Base-by-base conservation (phyloP, 768 basidiomycete species). In the Boletus pseudopeckii region DNA sequence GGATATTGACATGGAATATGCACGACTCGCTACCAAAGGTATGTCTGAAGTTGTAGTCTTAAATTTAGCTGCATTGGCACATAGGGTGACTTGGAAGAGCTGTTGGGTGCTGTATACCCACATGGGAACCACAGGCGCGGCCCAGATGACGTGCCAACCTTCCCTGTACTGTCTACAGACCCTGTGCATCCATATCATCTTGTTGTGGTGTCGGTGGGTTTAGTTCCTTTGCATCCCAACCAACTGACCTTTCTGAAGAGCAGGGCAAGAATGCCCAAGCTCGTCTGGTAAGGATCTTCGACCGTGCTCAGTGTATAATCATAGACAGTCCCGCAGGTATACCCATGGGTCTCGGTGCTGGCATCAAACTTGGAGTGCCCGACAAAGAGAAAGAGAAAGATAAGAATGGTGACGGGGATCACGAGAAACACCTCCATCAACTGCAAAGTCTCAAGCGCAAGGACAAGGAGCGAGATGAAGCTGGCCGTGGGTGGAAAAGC, bases 1-100 rank as follows among this genome's bases (percentile, higher is more conserved):
- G 83, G 40, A 80, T 90, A 44, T 48, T 90, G 33, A 86, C 86
- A 36, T 92, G 89, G 89, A 92, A 91, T 58, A 92, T 92, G 89
- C 86, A 91, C 57, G 88, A 90, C 57, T 85, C 85, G 0, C 63
- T 90, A 6, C 89, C 89, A 30, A 90, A 88, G 79, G 88, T 83
- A 28, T 15, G 63, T 24, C 38, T 36, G 43, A 34, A 30, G 43
- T 43, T n/a, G 45, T 22, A 17, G 36, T 54, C 47, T 50, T 36
- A 18, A 34, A 40, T 22, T 4, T 5, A n/a, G 38, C 50, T 52
- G 56, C 55, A 56, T 53, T 20, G 37, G n/a, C 34, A 40, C 20
- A 17, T 50, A 90, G 88, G 89, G 89, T 7, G 82, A 92, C 62
- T 66, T 91, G 47, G 79, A 81, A 58, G 86, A 90, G 54, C 74